Base-by-base conservation (phyloP, 805 yeast genomes). In the Kodamaea hsintzibuensis region DNA sequence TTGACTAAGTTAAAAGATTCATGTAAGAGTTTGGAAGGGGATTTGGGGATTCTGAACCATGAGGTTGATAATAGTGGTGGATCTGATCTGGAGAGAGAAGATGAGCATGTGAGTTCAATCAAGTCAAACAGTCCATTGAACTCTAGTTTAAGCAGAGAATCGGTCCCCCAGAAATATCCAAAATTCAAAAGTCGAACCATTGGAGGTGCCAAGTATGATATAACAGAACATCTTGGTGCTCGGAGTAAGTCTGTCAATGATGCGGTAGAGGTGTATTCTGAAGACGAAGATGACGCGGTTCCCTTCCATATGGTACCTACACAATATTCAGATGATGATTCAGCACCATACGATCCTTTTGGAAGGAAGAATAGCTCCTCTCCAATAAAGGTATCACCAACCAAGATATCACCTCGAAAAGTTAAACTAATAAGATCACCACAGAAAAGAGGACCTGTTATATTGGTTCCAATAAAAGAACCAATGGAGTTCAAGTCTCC, bases 311-410 rank as follows among this genome's bases (percentile, higher is more conserved):
- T 57, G 51, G 33, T 64, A n/a, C 66, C 71, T 2, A 67, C 71
- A 1, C 71, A 67, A 55, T 67, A 67, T 42, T 65, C 69, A 2
- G 61, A 59, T 13, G 67, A 63, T 14, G 66, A 61, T 8, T 19
- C 37, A 33, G 43, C 47, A 9, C 33, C 44, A 18, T 18, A 37
- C 6, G 35, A 30, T 30, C 35, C 35, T 5, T 30, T 30, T 30
- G 35, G 35, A 30, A 8, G 8, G 10, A 30, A 30, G 8, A 5
- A 30, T 8, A 45, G 48, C 33, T 50, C 25, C 7, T 48, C 51
- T 18, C 43, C 40, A 14, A 42, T 47, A 8, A 47, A 35, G 40
- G 30, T n/a, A 7, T 52, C 58, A 13, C 61, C 57, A n/a, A 43
- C 55, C 16, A 55, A 54, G 54, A 45, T 53, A 2, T 51, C 61